Conservation (phyloP, 805 yeast genomes). For the Metschnikowia lochheadii region DNA sequence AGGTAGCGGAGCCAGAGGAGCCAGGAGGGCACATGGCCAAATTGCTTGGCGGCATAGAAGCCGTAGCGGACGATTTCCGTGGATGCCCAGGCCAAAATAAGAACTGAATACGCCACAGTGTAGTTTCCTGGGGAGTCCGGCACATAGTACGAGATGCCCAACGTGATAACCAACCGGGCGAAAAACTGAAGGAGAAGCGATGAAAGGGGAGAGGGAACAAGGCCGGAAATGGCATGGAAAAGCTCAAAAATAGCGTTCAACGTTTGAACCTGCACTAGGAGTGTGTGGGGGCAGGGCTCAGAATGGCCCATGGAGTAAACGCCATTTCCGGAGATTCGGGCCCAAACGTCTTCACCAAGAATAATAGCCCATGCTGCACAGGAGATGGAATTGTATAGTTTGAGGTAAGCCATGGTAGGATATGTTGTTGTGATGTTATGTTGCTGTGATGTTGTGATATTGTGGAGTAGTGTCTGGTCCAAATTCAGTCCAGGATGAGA, state of each 20-base stretch:
- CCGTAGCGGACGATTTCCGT: constrained; percentile 30
- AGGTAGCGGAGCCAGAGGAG: constrained; percentile 29
- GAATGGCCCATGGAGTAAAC: constrained; percentile 9
- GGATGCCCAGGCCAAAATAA: constrained; percentile 27
- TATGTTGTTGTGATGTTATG: too few species aligned
- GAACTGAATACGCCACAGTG: constrained; percentile 17
- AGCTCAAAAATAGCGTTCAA: constrained; percentile 26
- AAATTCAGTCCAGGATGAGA: too few species aligned
- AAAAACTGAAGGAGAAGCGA: constrained; percentile 25
- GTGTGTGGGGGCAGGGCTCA: constrained; percentile 25
- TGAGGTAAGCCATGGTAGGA: constrained; percentile 9
- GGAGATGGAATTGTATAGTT: constrained; percentile 18
- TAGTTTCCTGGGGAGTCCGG: constrained; percentile 31
- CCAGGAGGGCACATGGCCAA: constrained; percentile 14
- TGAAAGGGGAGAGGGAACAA: constrained; percentile 27
- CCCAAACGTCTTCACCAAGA: constrained; percentile 11
- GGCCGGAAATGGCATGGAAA: constrained; percentile 21
- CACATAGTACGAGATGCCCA: constrained; percentile 25
- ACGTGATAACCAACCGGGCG: constrained; percentile 27
- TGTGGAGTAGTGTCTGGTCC: too few species aligned
- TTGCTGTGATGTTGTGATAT: too few species aligned
- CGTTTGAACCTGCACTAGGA: constrained; percentile 23
- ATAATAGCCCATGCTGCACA: constrained; percentile 19
- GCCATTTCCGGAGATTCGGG: constrained; percentile 7
- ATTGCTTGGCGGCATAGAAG: constrained; percentile 23